phyloP scores from a whole-genome alignment of 2,329 filamentous ascomycete species.

The Pestalotiopsis fici region DNA sequence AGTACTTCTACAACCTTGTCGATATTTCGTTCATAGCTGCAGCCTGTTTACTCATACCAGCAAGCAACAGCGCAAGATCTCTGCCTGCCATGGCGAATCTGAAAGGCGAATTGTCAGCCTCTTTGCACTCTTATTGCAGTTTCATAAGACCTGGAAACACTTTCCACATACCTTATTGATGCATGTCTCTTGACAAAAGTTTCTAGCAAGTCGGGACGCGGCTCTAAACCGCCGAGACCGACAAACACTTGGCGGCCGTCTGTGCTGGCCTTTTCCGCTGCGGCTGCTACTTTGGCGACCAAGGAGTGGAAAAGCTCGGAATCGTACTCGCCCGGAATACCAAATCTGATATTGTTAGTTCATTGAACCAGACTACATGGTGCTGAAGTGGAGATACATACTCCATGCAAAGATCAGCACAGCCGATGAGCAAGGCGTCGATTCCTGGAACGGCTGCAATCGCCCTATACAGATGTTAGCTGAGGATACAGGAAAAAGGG shows the following conservation, averaged over 20 bases:
- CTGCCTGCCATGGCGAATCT: slow-evolving; percentile 14
- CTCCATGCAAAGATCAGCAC: slow-evolving; percentile 14
- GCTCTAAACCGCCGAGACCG: slow-evolving; percentile 12
- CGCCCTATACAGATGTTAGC: not conserved
- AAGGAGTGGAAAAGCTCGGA: slow-evolving; percentile 7
- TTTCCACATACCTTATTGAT: slow-evolving; percentile 6
- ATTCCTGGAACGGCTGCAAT: slow-evolving; percentile 13
- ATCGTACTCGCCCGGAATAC: slow-evolving; percentile 12
- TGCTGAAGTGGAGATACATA: not conserved
- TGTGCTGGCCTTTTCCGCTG: slow-evolving; percentile 9
- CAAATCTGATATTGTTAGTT: slow-evolving; percentile 1
- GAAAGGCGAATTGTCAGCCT: not conserved
- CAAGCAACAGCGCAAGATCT: slow-evolving; percentile 9
- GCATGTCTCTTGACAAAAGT: slow-evolving; percentile 9
- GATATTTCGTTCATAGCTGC: slow-evolving; percentile 12
- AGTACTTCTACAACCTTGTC: not conserved
- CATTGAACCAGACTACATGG: not conserved
- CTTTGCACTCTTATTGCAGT: too few species aligned
- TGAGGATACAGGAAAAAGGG: not conserved
- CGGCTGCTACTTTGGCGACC: slow-evolving; percentile 5
- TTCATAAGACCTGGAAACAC: not conserved
- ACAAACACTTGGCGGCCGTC: slow-evolving; percentile 11
- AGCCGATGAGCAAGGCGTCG: slow-evolving; percentile 12
- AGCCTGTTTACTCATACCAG: slow-evolving; percentile 12
- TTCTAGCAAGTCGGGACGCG: slow-evolving; percentile 11